These are phyloP conservation scores for Breynia disticha DNA, from an alignment of 441 rosid genomes.

Conservation along the genomic window DNA sequence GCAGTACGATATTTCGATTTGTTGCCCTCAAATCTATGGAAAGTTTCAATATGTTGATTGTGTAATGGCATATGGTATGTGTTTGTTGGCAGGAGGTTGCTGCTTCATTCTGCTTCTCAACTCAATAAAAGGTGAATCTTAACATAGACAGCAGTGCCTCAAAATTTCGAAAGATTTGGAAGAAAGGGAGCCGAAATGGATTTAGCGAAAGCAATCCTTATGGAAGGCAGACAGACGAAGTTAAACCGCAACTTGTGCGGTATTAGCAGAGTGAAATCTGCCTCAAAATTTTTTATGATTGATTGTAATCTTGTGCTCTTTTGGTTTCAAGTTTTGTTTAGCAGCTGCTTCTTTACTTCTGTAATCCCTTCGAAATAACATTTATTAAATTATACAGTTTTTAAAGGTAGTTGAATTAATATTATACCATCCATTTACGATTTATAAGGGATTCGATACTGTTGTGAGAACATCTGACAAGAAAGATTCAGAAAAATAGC, in stretches of 20 bases:
- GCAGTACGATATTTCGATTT: too few relatives aligned
- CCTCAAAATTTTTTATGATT: too few relatives aligned
- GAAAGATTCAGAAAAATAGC: too few relatives aligned
- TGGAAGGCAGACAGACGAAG: constrained; percentile 39
- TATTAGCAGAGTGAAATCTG: constrained; percentile 17
- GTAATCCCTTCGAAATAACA: too few relatives aligned
- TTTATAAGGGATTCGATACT: too few relatives aligned
- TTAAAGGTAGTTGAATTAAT: too few relatives aligned
- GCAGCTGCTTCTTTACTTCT: too few relatives aligned
- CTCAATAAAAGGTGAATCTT: constrained; percentile 85
- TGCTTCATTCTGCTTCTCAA: constrained; percentile 81
- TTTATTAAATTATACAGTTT: too few relatives aligned
- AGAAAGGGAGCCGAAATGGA: constrained; percentile 48
- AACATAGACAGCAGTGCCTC: constrained; percentile 80
- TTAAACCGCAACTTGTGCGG: constrained; percentile 43
- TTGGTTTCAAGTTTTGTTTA: too few relatives aligned
- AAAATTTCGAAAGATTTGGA: constrained; percentile 61
- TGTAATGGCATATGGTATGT: not conserved
- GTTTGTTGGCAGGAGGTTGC: constrained; percentile 67
- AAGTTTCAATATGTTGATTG: not conserved
- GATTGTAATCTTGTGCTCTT: too few relatives aligned
- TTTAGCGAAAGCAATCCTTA: constrained; percentile 70
- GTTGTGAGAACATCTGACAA: too few relatives aligned
- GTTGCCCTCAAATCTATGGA: not conserved
- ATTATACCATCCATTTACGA: too few relatives aligned